A percentile compares a stretch with the other conserved stretches of the same genome.
Evolutionary conservation across 305 asterid genomes (phyloP).

Genomic region (Solanum hybrid): DNA sequence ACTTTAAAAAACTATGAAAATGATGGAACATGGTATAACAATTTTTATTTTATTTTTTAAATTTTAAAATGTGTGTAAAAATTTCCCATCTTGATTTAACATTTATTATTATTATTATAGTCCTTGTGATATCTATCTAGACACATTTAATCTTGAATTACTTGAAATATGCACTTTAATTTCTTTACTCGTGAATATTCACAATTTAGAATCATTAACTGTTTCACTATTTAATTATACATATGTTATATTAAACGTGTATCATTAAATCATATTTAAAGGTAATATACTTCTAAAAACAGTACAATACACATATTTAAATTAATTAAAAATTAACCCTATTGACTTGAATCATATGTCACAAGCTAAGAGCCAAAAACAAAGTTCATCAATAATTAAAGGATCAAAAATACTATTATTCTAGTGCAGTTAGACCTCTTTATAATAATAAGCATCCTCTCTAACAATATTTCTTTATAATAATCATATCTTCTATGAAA

Average conservation of each 20-base stretch:
- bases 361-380: not conserved
- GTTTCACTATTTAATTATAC: not conserved
- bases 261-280: not conserved
- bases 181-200: not conserved
- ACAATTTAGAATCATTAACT: not conserved
- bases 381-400: not conserved
- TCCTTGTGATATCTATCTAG: not conserved
- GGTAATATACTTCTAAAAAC: not conserved
- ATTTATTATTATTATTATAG: not conserved
- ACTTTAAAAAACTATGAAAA: not conserved
- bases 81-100: not conserved
- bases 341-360: not conserved
- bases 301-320: not conserved
- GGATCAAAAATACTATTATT: not conserved
- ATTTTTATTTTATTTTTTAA: not conserved
- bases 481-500: not conserved
- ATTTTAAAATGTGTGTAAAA: not conserved
- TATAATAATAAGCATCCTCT: not conserved
- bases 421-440: not conserved
- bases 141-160: not conserved
- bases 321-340: not conserved
- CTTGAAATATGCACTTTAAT: not conserved
- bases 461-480: not conserved
- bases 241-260: not conserved
- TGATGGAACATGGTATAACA: not conserved